A percentile compares a stretch with the other conserved stretches of the same genome.
These are phyloP conservation scores for Leishmania major DNA, from an alignment of 208 protist species.

Conservation along the genomic window DNA sequence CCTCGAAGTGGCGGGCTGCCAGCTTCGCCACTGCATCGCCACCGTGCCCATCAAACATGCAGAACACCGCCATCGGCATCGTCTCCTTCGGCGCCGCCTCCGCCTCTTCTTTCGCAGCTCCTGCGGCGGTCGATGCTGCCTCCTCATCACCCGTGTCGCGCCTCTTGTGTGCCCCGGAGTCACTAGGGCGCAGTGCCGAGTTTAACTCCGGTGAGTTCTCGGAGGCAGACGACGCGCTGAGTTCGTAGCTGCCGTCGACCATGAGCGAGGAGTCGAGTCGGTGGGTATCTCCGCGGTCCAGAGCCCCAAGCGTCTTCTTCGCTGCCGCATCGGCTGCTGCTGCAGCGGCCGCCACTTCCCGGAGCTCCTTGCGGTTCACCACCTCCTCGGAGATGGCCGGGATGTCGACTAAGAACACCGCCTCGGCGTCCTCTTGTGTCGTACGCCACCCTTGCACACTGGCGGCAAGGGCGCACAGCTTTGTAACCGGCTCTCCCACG, in stretches of 20 bases:
- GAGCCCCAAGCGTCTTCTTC: not conserved
- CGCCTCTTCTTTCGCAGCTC: not conserved
- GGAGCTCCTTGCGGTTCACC: slow-evolving; percentile 16
- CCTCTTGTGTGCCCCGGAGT: not conserved
- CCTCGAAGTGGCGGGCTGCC: slow-evolving; percentile 64
- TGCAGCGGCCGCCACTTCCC: slow-evolving; percentile 5
- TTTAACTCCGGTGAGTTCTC: not conserved
- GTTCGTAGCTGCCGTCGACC: not conserved
- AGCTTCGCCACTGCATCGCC: slow-evolving; percentile 79
- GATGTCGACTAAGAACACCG: slow-evolving; percentile 66
- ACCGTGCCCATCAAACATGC: slow-evolving; percentile 87
- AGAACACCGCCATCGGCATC: slow-evolving; percentile 78
- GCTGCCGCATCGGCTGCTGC: not conserved
- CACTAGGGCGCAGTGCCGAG: not conserved
- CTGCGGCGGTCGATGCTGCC: not conserved
- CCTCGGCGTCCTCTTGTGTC: slow-evolving; percentile 82
- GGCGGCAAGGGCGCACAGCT: slow-evolving; percentile 48
- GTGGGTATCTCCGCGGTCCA: not conserved
- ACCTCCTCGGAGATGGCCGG: slow-evolving; percentile 38
- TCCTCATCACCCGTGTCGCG: not conserved
- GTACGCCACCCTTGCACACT: slow-evolving; percentile 83
- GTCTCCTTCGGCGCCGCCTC: slow-evolving; percentile 17
- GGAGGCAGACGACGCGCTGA: not conserved
- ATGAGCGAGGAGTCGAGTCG: not conserved
- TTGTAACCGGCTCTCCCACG: slow-evolving; percentile 51